Evolutionary conservation across 257 asterid species (phyloP).

Genomic region (Henckelia pumila): DNA sequence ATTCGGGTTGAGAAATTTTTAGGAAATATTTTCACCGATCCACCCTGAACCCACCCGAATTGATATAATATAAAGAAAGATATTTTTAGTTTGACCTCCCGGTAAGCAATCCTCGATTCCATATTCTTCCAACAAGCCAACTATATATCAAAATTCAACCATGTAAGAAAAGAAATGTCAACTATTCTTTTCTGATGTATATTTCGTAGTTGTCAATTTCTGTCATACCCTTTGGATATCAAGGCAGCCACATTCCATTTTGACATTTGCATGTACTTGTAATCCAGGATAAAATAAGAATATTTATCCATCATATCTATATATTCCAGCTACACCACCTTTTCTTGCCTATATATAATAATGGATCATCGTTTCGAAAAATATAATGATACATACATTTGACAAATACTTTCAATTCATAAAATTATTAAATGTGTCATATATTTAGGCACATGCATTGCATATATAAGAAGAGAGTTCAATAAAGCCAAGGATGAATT

Average conservation of each 20-base stretch:
- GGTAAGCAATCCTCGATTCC: background rate
- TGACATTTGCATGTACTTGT: slow-evolving; percentile 1
- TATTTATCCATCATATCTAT: slow-evolving; percentile 1
- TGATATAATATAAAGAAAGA: too few relatives aligned
- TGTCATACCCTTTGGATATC: slow-evolving; percentile 8
- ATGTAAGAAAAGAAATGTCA: background rate
- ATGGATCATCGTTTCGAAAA: background rate
- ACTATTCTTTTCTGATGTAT: background rate
- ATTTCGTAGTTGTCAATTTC: background rate
- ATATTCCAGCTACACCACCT: background rate
- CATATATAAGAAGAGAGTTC: slow-evolving; percentile 20
- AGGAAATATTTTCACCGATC: too few relatives aligned
- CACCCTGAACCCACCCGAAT: too few relatives aligned
- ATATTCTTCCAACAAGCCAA: slow-evolving; percentile 5
- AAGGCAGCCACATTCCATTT: background rate
- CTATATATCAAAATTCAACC: background rate
- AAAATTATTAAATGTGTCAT: too few relatives aligned
- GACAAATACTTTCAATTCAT: too few relatives aligned
- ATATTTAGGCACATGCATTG: slow-evolving; percentile 2
- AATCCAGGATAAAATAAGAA: background rate
- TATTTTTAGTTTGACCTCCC: too few relatives aligned
- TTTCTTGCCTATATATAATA: background rate
- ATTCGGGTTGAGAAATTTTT: too few relatives aligned
- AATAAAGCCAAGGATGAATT: slow-evolving; percentile 26
- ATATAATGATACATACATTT: background rate